These are phyloP conservation scores for Saxophila tyrrhenica DNA, from an alignment of 495 filamentous ascomycete genomes.

Conservation along the genomic window DNA sequence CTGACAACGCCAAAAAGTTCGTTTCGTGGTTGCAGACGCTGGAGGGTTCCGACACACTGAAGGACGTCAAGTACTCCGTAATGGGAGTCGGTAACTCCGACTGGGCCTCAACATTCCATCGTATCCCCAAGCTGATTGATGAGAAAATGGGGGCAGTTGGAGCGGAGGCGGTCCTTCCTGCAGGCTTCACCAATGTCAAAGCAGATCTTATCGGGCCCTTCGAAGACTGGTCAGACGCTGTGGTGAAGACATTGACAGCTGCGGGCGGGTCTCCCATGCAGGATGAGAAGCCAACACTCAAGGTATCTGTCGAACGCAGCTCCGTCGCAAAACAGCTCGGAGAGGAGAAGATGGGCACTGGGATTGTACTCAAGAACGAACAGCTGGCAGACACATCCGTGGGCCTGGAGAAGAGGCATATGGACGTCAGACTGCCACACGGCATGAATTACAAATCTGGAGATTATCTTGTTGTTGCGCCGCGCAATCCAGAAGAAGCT, in stretches of 20 bases:
- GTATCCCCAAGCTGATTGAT: conserved; percentile 55
- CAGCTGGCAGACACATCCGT: conserved; percentile 39
- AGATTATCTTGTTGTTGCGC: conserved; percentile 65
- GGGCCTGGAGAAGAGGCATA: conserved; percentile 49
- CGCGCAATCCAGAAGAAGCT: conserved; percentile 50
- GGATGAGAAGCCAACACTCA: background rate
- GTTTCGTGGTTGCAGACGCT: conserved; percentile 50
- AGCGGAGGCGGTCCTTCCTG: conserved; percentile 34
- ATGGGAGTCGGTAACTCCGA: conserved; percentile 55
- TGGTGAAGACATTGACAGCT: background rate
- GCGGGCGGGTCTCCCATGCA: background rate
- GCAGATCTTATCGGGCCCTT: conserved; percentile 1
- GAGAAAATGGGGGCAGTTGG: conserved; percentile 28
- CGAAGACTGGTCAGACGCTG: conserved; percentile 1
- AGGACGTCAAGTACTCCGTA: conserved; percentile 47
- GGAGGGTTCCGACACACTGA: conserved; percentile 37
- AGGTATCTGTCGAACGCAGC: background rate
- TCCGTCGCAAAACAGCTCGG: background rate
- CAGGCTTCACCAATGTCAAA: conserved; percentile 32
- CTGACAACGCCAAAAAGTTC: conserved; percentile 63
- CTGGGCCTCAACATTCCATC: conserved; percentile 63
- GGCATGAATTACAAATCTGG: conserved; percentile 58
- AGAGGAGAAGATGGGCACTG: background rate
- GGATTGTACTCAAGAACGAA: background rate
- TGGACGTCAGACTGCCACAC: conserved; percentile 53